Evolutionary conservation across 371 early-diverging fungal species (phyloP), one percentile per base, ranked within the genome.

Genomic region (Nosema muscidifuracis): DNA sequence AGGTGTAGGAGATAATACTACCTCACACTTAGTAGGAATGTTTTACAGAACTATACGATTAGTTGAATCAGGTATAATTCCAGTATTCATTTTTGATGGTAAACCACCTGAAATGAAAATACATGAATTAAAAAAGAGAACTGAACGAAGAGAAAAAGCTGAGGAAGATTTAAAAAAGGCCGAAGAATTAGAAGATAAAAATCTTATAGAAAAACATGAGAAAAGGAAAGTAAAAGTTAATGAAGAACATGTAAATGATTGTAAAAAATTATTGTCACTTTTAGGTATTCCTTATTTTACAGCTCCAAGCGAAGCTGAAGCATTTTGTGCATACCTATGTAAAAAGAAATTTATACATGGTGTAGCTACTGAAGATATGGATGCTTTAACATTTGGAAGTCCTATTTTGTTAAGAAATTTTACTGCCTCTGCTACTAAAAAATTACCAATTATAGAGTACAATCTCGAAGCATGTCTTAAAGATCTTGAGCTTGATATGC

Each of bases 331-430:
- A 1, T 91, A 88, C 31, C 80, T 99, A 34, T 90, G 89, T 33
- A 87, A 86, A 75, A 85, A 87, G 0, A 92, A 91, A n/a, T 87
- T 87, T 73, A 97, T 97, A 2, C 92, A 89, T 81, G 95, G 89
- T 7, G 94, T 96, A 24, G 97, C 91, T 2, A 92, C 95, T 0
- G 98, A 99, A 80, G 99, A 99, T 85, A 97, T 97, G 97, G 99
- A 99, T 81, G 94, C 96, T 0, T 84, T 99, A 63, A 91, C 95
- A 2, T 99, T 98, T 83, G 89, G 88, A 4, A 80, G 94, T 1
- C 93, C 94, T 0, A 85, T 92, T 16, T 84, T 99, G 22, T 73
- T 97, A 50, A 89, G 98, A 20, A 95, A 97, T 78, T 84, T 99
- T 78, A 94, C 93, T 0, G 91, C 91, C 74, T 88, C 92, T 50